Conservation (phyloP, 257 asterid species). For the Scutellaria baicalensis region DNA sequence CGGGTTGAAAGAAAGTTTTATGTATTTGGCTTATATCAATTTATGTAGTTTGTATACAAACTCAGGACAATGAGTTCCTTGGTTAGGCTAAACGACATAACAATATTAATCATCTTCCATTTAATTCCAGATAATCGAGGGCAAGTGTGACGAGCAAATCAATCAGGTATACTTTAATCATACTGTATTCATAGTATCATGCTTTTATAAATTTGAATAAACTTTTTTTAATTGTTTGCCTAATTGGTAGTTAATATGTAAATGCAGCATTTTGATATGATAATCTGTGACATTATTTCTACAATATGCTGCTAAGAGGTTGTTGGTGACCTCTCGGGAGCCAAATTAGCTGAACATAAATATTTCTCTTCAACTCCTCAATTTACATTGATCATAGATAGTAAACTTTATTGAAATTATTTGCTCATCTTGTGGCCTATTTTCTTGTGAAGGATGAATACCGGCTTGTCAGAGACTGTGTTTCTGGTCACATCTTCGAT, state of each 20-base stretch:
- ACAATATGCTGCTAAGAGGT: neutral
- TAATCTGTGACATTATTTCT: neutral
- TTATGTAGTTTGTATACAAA: neutral
- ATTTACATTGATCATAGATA: neutral
- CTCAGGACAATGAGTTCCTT: neutral
- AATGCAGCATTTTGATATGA: neutral
- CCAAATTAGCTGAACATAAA: neutral
- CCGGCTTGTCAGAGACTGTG: conserved; percentile 69
- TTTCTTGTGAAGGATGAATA: conserved; percentile 50
- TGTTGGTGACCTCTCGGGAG: neutral
- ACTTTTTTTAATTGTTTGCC: neutral
- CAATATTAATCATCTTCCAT: neutral
- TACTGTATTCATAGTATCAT: neutral
- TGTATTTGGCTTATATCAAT: neutral
- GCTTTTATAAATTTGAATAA: neutral
- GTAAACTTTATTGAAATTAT: neutral
- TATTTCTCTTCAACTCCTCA: neutral
- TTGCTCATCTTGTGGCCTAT: conserved; percentile 5
- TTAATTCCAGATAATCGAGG: conserved; percentile 75
- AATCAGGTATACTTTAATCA: conserved; percentile 42
- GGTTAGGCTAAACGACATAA: neutral
- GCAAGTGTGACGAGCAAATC: conserved; percentile 51
- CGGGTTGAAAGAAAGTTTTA: neutral
- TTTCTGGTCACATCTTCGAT: conserved; percentile 81
- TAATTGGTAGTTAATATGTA: neutral